Percentiles rank a stretch among this genome's conserved stretches.
These are phyloP conservation scores for Aspergillus niger DNA, from an alignment of 2,329 filamentous ascomycete species.

Conservation along the genomic window DNA sequence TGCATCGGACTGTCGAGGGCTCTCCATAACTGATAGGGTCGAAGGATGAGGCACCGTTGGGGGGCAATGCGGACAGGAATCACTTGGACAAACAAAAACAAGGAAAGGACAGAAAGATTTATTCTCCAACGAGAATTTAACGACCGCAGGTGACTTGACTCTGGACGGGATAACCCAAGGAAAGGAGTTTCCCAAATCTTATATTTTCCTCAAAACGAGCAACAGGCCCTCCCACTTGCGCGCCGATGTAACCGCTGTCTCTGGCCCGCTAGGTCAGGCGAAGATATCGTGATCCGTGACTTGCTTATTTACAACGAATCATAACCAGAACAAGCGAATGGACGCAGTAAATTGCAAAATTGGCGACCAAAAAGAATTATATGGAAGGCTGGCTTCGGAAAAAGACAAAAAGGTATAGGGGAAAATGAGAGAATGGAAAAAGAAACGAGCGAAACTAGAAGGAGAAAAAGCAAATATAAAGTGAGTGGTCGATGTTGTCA, in stretches of 20 bases:
- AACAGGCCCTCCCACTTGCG: conserved; percentile 15
- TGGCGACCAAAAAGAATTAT: neutral
- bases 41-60: conserved; percentile 14
- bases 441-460: conserved; percentile 2
- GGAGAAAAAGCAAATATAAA: conserved; percentile 10
- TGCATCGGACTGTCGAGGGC: conserved; percentile 30
- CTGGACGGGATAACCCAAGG: neutral
- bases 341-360: conserved; percentile 19
- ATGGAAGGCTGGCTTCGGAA: neutral
- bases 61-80: conserved; percentile 12
- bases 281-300: conserved; percentile 22
- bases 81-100: conserved; percentile 13
- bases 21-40: conserved; percentile 30
- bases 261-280: conserved; percentile 21
- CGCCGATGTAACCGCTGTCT: conserved; percentile 26
- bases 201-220: conserved; percentile 21
- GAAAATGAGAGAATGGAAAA: conserved; percentile 5
- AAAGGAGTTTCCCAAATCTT: conserved; percentile 25
- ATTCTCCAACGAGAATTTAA: conserved; percentile 5
- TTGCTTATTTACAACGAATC: conserved; percentile 25
- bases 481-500: conserved; percentile 15
- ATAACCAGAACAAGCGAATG: conserved; percentile 19
- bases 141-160: conserved; percentile 14
- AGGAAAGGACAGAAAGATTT: conserved; percentile 14
- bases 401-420: conserved; percentile 6